Evolutionary conservation across 2,329 filamentous ascomycete species (phyloP), one percentile per base, ranked within the genome.

Genomic region (Xylariaceae sp.): DNA sequence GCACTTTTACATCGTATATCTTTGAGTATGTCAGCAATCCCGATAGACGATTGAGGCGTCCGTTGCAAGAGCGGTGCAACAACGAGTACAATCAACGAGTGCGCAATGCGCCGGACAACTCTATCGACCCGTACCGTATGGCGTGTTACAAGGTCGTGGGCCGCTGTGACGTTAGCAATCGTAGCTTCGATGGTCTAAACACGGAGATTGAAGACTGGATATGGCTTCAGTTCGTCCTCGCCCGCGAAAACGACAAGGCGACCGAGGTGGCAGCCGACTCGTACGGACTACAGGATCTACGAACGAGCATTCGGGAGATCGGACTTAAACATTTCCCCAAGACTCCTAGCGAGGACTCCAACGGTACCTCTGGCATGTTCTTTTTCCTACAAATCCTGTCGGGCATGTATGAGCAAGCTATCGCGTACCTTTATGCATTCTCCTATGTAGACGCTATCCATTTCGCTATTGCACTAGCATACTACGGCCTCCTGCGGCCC

Each of bases 131-230:
- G 21, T 99, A 96, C 77, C 88, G 92, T 51, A 93, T 96, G 86
- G 93, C 93, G 46, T 97, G 95, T 73, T 98, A 98, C 81, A 98
- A 99, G 80, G 88, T 99, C 59, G 89, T 99, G 65, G 95, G 96
- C 44, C 91, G 87, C 44, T 88, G 86, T 65, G 87, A 89, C 66
- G 76, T 89, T 21, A 79, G 77, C 68, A 86, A 87, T 72, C 83
- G 87, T 60, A 85, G 81, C 63, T 73, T 89, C 26, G 85, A 87
- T 20, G 82, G 82, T 44, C 75, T 89, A 37, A 84, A 83, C 66
- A 84, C 81, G 14, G 84, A 86, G 55, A 83, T 89, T 56, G 84
- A 88, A 67, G 87, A 89, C 73, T 89, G 85, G 83, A 82, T 88
- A 68, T 89, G 87, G 87, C 78, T 89, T 53, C 87, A 89, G 68